These are phyloP conservation scores for Zasmidium citrigriseum DNA, from an alignment of 2,329 filamentous ascomycete genomes.

Conservation along the genomic window DNA sequence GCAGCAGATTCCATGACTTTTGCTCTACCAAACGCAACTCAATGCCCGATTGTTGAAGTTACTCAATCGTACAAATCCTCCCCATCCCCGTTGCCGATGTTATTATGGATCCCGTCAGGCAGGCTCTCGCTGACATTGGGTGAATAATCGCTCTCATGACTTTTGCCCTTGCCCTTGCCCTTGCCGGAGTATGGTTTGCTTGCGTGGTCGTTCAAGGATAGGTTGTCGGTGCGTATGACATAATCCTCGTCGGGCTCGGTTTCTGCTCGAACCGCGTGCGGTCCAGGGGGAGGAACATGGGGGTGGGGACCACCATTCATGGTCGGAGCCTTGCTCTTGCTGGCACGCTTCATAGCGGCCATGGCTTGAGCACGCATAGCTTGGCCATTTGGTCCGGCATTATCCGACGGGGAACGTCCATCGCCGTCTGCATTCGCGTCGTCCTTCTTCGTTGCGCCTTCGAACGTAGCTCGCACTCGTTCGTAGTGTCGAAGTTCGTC, in stretches of 20 bases:
- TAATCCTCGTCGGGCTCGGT: conserved; percentile 41
- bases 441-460: conserved; percentile 59
- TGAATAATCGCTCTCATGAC: conserved; percentile 21
- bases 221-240: conserved; percentile 42
- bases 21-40: too few species aligned
- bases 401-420: background rate
- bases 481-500: conserved; percentile 94
- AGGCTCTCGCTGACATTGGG: conserved; percentile 4
- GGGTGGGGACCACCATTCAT: conserved; percentile 9
- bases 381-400: conserved; percentile 6
- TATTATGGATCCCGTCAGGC: conserved; percentile 39
- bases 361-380: conserved; percentile 10
- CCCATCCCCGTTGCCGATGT: conserved; percentile 40
- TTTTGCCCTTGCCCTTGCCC: conserved; percentile 40
- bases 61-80: conserved; percentile 46
- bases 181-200: conserved; percentile 21
- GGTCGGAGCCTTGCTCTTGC: conserved; percentile 5
- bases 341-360: conserved; percentile 21
- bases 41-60: too few species aligned
- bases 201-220: conserved; percentile 27
- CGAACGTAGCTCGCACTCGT: conserved; percentile 77
- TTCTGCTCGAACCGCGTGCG: background rate
- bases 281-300: background rate
- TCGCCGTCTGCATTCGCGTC: conserved; percentile 36
- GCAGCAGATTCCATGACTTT: too few species aligned